Percentiles rank a stretch among this genome's conserved stretches.
Conservation (phyloP, 495 filamentous ascomycete genomes). For the Xylaria bambusicola region DNA sequence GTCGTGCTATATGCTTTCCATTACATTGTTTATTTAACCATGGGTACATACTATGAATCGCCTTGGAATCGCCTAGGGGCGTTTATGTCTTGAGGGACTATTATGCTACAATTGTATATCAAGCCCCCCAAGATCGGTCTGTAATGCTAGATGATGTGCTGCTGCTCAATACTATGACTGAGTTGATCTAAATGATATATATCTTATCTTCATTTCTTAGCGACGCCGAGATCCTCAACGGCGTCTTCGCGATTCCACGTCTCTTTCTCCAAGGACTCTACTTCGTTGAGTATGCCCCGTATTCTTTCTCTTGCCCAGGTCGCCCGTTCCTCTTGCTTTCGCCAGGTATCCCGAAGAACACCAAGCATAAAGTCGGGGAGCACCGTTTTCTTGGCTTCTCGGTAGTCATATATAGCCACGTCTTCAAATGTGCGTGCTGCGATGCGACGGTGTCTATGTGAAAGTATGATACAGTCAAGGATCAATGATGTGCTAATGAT, state of each 20-base stretch:
- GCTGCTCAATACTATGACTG: not conserved
- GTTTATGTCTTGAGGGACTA: too few species aligned
- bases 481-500: slow-evolving; percentile 32
- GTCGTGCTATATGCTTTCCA: too few species aligned
- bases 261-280: slow-evolving; percentile 64
- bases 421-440: slow-evolving; percentile 81
- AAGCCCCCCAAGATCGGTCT: not conserved
- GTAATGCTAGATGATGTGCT: not conserved
- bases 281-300: slow-evolving; percentile 53
- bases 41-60: too few species aligned
- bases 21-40: too few species aligned
- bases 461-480: slow-evolving; percentile 68
- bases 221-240: slow-evolving; percentile 68
- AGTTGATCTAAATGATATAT: too few species aligned
- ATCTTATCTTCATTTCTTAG: slow-evolving; percentile 16
- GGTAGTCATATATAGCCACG: slow-evolving; percentile 84
- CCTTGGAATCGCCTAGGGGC: too few species aligned
- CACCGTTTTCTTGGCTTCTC: slow-evolving; percentile 52
- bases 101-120: not conserved
- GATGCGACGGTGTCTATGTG: slow-evolving; percentile 75
- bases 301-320: slow-evolving; percentile 47
- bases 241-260: slow-evolving; percentile 76
- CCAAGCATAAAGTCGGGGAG: slow-evolving; percentile 69
- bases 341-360: slow-evolving; percentile 65
- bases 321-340: slow-evolving; percentile 65